These are phyloP conservation scores for Alternaria atra DNA, from an alignment of 2,329 filamentous ascomycete species.

Conservation along the genomic window DNA sequence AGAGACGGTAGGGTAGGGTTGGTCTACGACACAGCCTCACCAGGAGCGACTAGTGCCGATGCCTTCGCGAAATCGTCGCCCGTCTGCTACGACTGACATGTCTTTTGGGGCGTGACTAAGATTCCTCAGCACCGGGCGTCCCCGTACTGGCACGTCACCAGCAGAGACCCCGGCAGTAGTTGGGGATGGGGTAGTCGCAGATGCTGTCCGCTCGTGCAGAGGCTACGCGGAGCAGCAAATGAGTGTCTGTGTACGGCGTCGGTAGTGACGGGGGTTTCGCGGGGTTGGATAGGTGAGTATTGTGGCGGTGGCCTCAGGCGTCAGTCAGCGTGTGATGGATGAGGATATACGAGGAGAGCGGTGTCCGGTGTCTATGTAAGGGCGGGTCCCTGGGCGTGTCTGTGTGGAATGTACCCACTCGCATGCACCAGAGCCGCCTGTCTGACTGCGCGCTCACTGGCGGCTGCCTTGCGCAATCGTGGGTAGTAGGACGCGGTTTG, in stretches of 20 bases:
- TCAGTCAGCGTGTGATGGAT: slow-evolving; percentile 19
- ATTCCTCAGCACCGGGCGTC: slow-evolving; percentile 27
- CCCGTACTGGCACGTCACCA: slow-evolving; percentile 35
- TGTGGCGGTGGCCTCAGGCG: slow-evolving; percentile 12
- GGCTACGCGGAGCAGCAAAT: background rate
- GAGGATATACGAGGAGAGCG: slow-evolving; percentile 5
- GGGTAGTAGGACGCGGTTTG: slow-evolving; percentile 13
- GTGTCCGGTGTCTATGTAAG: slow-evolving; percentile 20
- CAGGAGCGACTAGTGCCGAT: slow-evolving; percentile 54
- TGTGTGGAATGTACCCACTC: slow-evolving; percentile 24
- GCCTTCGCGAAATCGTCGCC: slow-evolving; percentile 54
- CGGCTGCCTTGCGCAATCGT: slow-evolving; percentile 18
- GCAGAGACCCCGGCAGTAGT: slow-evolving; percentile 40
- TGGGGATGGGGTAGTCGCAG: slow-evolving; percentile 10
- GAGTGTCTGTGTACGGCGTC: background rate
- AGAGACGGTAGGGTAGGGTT: background rate
- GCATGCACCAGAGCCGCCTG: slow-evolving; percentile 24
- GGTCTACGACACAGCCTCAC: slow-evolving; percentile 41
- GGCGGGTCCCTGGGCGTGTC: slow-evolving; percentile 18
- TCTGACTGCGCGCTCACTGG: slow-evolving; percentile 4
- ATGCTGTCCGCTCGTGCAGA: background rate
- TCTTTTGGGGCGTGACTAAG: slow-evolving; percentile 35
- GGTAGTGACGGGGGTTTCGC: slow-evolving; percentile 8
- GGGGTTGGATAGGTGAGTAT: slow-evolving; percentile 10
- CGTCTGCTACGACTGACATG: slow-evolving; percentile 51